Evolutionary conservation across 2,329 filamentous ascomycete species (phyloP).

Genomic region (Endothia cerciana): DNA sequence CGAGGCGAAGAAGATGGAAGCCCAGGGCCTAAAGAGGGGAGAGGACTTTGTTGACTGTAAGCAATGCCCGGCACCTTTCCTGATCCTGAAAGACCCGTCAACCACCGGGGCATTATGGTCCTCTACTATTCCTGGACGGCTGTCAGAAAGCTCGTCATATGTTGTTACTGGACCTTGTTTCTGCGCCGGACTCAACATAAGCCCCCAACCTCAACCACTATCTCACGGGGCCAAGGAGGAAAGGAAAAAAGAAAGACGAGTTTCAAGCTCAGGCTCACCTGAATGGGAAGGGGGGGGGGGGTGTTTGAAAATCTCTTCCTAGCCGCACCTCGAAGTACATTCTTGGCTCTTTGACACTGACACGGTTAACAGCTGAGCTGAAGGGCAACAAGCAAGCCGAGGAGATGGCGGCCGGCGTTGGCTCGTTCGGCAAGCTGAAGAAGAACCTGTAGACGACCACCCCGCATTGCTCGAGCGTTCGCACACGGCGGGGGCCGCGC

Average conservation of each 20-base stretch:
- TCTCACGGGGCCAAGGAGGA: neutral
- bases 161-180: no score
- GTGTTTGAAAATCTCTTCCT: neutral
- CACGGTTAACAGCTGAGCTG: conserved; percentile 37
- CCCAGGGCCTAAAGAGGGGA: conserved; percentile 44
- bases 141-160: no score
- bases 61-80: conserved; percentile 23
- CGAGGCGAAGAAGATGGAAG: conserved; percentile 44
- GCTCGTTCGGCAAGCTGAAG: conserved; percentile 38
- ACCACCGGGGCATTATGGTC: no score
- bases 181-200: neutral
- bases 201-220: no score
- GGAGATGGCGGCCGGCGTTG: conserved; percentile 37
- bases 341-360: neutral
- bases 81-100: neutral
- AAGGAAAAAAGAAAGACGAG: neutral
- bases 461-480: neutral
- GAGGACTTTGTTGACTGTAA: conserved; percentile 44
- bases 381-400: conserved; percentile 43
- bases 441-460: conserved; percentile 34
- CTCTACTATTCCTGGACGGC: no score
- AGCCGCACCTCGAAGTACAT: neutral
- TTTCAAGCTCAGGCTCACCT: no score
- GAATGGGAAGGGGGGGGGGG: neutral
- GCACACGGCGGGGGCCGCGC: neutral